Evolutionary conservation across 2,329 filamentous ascomycete genomes (phyloP).

Genomic region (Apiospora marii): DNA sequence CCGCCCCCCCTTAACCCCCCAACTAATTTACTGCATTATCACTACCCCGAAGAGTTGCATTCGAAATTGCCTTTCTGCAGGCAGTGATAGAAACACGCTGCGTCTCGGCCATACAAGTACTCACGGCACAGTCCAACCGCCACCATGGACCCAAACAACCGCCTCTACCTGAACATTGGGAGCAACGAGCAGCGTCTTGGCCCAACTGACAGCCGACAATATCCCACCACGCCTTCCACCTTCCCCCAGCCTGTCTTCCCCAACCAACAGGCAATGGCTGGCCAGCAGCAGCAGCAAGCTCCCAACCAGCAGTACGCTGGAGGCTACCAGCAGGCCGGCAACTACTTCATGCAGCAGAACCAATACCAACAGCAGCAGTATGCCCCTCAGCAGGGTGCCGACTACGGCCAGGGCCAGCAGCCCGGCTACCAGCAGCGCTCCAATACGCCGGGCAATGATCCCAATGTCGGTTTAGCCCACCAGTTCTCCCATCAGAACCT

Average conservation of each 20-base stretch:
- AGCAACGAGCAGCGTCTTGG: conserved; percentile 70
- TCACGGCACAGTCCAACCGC: conserved; percentile 14
- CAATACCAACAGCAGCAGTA: conserved; percentile 58
- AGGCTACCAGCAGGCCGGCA: conserved; percentile 55
- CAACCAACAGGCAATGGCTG: conserved; percentile 58
- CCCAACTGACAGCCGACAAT: conserved; percentile 67
- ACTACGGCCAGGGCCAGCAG: conserved; percentile 41
- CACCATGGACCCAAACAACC: conserved; percentile 64
- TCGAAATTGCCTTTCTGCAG: conserved; percentile 1
- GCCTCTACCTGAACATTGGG: conserved; percentile 71
- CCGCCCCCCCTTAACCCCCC: neutral
- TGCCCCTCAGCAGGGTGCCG: conserved; percentile 34
- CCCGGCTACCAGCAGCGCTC: conserved; percentile 59
- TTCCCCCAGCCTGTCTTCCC: conserved; percentile 88
- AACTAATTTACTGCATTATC: conserved; percentile 21
- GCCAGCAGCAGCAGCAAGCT: conserved; percentile 47
- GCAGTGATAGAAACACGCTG: conserved; percentile 4
- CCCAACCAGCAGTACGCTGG: conserved; percentile 51
- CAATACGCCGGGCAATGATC: conserved; percentile 75
- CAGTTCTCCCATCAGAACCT: conserved; percentile 98
- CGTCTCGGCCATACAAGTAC: neutral
- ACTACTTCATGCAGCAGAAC: conserved; percentile 71
- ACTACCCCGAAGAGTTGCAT: conserved; percentile 3
- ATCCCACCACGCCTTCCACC: conserved; percentile 91
- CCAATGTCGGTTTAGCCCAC: conserved; percentile 89